Evolutionary conservation across 768 basidiomycete genomes (phyloP), one percentile per base, ranked within the genome.

Genomic region (Russula emetica): DNA sequence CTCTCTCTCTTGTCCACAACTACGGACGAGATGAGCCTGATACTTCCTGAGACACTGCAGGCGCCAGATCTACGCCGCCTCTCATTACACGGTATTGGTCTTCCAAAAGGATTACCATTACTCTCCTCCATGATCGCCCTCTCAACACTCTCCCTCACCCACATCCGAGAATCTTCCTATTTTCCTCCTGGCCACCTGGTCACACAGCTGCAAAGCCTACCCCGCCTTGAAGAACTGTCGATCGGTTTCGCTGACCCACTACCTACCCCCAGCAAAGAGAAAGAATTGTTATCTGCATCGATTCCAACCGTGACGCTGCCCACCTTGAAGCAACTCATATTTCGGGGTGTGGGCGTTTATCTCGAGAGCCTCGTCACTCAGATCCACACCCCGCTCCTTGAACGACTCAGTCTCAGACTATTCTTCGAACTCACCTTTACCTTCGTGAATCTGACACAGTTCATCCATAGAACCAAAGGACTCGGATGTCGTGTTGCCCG

Each of bases 181-280:
- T 52, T 52, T n/a, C 18, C 51, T 20, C 51, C 51, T 9, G 30
- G 9, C 14, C 16, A 52, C 18, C 11, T 52, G 30, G 51, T 52
- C 28, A 52, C 51, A 30, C 26, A 11, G 10, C 51, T 52, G 10
- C 28, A 52, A 30, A 8, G 8, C 30, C 28, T 62, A n/a, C 47
- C 26, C 20, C 55, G 50, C 5, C 61, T 62, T 6, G 54, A 50
- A n/a, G 55, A 62, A 28, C 47, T 62, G 40, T 56, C 55, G 6
- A 62, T 62, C 14, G 36, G 47, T 40, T 62, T 56, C 61, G 45
- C 45, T n/a, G 10, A 5, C 10, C 47, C 61, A 10, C 4, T 42
- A 5, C 47, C 61, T 11, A 38, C 28, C 11, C 51, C 51, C 8
- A 32, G 16, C 24, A 10, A 16, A 4, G 51, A 52, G 18, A 8